Evolutionary conservation across 208 protist genomes (phyloP).

Genomic region (Endotrypanum monterogeii): DNA sequence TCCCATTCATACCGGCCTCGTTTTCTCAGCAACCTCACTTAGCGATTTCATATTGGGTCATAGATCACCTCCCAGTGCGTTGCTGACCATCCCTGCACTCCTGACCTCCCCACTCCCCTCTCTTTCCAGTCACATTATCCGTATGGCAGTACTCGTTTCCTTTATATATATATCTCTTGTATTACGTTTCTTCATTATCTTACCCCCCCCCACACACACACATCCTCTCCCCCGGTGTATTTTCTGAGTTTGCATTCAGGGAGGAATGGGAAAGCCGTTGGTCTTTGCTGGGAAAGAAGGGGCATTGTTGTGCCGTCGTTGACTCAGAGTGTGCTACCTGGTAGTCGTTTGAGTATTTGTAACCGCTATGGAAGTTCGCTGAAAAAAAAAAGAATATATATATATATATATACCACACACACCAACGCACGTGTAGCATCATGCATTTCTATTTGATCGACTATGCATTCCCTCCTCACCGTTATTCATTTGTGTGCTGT

Average conservation of each 20-base stretch:
- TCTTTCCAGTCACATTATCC: too few relatives aligned
- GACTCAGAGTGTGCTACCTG: neutral
- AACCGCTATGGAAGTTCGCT: neutral
- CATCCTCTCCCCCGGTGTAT: neutral
- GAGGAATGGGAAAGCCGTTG: too few relatives aligned
- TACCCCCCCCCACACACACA: neutral
- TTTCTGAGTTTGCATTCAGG: too few relatives aligned
- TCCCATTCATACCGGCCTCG: neutral
- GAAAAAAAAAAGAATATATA: neutral
- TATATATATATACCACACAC: slow-evolving; percentile 1
- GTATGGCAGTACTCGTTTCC: too few relatives aligned
- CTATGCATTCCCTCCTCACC: neutral
- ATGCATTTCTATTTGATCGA: neutral
- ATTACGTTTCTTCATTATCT: too few relatives aligned
- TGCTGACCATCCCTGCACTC: too few relatives aligned
- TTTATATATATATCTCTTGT: too few relatives aligned
- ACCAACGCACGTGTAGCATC: neutral
- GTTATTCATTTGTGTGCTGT: neutral
- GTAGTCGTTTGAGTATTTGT: neutral
- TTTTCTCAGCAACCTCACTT: neutral
- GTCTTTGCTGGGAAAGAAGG: too few relatives aligned
- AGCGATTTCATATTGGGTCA: neutral
- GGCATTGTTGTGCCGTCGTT: neutral
- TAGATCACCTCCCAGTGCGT: neutral
- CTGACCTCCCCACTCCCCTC: too few relatives aligned